A percentile compares a stretch with the other conserved stretches of the same genome.
Conservation (phyloP, 129 eudicot species). For the Helichrysum umbraculigerum region DNA sequence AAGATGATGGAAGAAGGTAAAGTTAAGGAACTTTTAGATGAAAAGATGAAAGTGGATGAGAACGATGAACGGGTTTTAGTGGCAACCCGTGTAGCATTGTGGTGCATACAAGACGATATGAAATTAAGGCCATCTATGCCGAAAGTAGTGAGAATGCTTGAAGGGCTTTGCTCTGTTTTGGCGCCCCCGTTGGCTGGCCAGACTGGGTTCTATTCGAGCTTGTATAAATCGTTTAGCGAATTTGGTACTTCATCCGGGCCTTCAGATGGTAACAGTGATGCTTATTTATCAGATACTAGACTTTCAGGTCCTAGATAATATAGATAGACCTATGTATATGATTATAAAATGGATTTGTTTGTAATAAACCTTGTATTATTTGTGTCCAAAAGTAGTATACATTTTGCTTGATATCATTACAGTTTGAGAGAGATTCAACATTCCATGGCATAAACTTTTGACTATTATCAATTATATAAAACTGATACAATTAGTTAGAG, state of each 20-base stretch:
- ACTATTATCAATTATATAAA: too few relatives aligned
- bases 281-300: constrained; percentile 62
- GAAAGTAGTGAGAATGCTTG: constrained; percentile 68
- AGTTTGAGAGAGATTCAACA: too few relatives aligned
- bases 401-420: neutral
- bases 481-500: too few relatives aligned
- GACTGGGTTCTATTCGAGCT: constrained; percentile 48
- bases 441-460: too few relatives aligned
- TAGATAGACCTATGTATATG: constrained; percentile 2
- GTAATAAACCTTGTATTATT: neutral
- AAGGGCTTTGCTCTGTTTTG: constrained; percentile 69
- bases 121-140: constrained; percentile 65
- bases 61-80: constrained; percentile 58
- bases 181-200: constrained; percentile 63
- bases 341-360: constrained; percentile 1
- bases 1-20: constrained; percentile 83
- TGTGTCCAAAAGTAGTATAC: constrained; percentile 6
- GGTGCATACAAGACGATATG: constrained; percentile 96
- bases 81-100: constrained; percentile 77
- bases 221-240: constrained; percentile 60
- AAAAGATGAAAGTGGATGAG: constrained; percentile 41
- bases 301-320: constrained; percentile 85
- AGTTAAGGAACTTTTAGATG: constrained; percentile 47
- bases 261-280: constrained; percentile 68
- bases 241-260: constrained; percentile 56